Percentiles rank a stretch among this genome's conserved stretches.
phyloP scores from a whole-genome alignment of 2,329 filamentous ascomycete species.

The Diaporthe velutina region DNA sequence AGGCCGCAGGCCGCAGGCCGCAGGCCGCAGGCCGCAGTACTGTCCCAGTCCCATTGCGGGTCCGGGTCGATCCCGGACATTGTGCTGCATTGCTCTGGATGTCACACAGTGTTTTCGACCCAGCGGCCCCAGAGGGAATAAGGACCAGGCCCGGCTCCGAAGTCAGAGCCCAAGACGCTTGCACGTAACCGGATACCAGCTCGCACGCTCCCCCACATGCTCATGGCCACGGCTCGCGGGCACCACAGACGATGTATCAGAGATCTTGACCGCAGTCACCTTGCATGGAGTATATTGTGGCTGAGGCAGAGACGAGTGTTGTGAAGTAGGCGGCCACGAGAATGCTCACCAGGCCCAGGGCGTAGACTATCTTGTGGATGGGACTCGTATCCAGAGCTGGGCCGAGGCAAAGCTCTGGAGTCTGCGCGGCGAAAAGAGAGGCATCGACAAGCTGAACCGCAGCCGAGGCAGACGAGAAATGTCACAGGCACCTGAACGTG shows the following conservation, averaged over 20 bases:
- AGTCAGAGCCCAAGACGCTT: conserved; percentile 24
- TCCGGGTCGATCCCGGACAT: conserved; percentile 5
- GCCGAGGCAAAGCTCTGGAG: not conserved
- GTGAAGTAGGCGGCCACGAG: not conserved
- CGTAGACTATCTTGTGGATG: not conserved
- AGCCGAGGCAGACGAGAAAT: conserved; percentile 25
- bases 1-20: not conserved
- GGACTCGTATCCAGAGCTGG: too few relatives aligned
- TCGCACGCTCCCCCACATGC: conserved; percentile 20
- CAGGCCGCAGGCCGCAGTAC: not conserved
- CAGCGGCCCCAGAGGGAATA: not conserved
- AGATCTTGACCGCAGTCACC: too few relatives aligned
- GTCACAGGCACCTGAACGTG: conserved; percentile 15
- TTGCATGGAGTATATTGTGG: not conserved
- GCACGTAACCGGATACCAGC: conserved; percentile 36
- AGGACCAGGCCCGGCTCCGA: not conserved
- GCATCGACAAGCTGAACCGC: not conserved
- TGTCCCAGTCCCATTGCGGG: not conserved
- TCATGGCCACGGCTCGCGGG: not conserved
- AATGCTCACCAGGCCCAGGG: not conserved
- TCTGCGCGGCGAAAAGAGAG: not conserved
- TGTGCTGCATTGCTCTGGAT: not conserved
- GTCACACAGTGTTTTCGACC: not conserved
- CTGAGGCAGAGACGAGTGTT: not conserved
- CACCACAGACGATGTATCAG: not conserved